phyloP scores from a whole-genome alignment of 768 basidiomycete genomes.

The Naganishia kalamii region DNA sequence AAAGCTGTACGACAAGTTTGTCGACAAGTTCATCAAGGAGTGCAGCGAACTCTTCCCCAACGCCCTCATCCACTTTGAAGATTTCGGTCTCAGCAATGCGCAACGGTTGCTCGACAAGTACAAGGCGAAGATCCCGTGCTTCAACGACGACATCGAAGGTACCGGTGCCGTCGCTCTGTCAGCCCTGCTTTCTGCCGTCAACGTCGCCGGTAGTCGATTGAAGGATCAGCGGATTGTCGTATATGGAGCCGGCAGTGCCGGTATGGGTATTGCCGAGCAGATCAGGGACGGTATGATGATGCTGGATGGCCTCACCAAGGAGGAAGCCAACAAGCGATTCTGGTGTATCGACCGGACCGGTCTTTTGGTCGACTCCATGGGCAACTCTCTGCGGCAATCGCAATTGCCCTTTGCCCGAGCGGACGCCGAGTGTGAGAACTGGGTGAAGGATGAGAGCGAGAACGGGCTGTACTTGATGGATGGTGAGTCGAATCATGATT shows the following conservation, averaged over 20 bases:
- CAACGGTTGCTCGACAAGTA: constrained; percentile 47
- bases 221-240: constrained; percentile 70
- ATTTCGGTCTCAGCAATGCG: constrained; percentile 47
- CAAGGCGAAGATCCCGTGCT: constrained; percentile 42
- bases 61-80: constrained; percentile 46
- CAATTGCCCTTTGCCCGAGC: constrained; percentile 49
- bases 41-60: constrained; percentile 47
- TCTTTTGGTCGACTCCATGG: constrained; percentile 56
- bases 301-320: constrained; percentile 51
- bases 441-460: constrained; percentile 38
- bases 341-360: constrained; percentile 69
- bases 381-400: constrained; percentile 45
- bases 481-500: constrained; percentile 51
- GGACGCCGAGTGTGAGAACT: constrained; percentile 43
- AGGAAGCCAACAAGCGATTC: constrained; percentile 64
- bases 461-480: constrained; percentile 45
- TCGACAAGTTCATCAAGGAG: constrained; percentile 59
- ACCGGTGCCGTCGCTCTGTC: constrained; percentile 34
- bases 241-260: constrained; percentile 68
- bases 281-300: constrained; percentile 68
- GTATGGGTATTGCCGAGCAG: constrained; percentile 54
- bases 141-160: constrained; percentile 36
- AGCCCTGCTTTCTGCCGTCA: constrained; percentile 29
- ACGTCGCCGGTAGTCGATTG: constrained; percentile 49
- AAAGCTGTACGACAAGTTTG: constrained; percentile 67